phyloP scores from a whole-genome alignment of 148 eudicot species.

The Polygonum maritimum region DNA sequence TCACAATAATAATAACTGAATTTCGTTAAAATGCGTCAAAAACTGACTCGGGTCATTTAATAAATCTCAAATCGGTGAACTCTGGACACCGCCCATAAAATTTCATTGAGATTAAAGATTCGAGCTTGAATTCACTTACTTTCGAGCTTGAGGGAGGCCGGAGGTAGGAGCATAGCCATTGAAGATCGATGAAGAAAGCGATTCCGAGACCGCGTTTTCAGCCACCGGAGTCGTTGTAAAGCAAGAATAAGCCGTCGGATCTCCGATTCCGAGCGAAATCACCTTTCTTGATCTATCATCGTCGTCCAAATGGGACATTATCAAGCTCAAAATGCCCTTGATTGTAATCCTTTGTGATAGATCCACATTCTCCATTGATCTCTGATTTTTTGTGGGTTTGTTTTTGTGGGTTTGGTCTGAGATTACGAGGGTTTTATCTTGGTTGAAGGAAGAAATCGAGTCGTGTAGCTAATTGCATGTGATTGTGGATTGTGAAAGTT shows the following conservation, averaged over 20 bases:
- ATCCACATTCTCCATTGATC: slow-evolving; percentile 13
- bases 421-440: not conserved
- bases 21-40: no score
- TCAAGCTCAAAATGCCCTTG: slow-evolving; percentile 65
- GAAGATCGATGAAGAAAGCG: slow-evolving; percentile 43
- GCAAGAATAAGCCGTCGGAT: slow-evolving; percentile 75
- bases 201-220: slow-evolving; percentile 41
- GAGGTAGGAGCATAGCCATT: slow-evolving; percentile 89
- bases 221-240: slow-evolving; percentile 42
- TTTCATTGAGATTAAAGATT: no score
- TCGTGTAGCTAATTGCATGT: not conserved
- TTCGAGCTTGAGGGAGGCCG: slow-evolving; percentile 83
- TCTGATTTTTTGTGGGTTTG: not conserved
- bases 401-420: not conserved
- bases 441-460: not conserved
- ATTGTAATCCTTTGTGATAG: slow-evolving; percentile 45
- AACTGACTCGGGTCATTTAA: no score
- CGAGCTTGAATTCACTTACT: slow-evolving; percentile 21
- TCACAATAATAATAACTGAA: no score
- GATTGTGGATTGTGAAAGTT: not conserved
- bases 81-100: no score
- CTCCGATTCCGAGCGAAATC: slow-evolving; percentile 87
- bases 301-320: slow-evolving; percentile 46
- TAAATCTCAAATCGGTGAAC: no score
- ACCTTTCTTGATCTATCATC: slow-evolving; percentile 22